These are phyloP conservation scores for Calonectria pteridis DNA, from an alignment of 2,329 filamentous ascomycete genomes.

Conservation along the genomic window DNA sequence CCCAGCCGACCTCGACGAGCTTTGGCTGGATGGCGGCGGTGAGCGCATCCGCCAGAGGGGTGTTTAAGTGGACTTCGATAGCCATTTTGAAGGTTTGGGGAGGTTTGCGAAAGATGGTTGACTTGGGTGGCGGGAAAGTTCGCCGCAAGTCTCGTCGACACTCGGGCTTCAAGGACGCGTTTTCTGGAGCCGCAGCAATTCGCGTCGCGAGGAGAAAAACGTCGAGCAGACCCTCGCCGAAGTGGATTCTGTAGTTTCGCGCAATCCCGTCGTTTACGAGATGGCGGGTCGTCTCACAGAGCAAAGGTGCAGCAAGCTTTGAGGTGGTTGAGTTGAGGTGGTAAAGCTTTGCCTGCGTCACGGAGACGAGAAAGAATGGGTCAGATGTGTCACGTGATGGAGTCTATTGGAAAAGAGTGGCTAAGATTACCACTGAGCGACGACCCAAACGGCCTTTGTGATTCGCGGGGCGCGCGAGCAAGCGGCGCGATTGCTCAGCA, in stretches of 20 bases:
- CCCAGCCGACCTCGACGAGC: slow-evolving; percentile 94
- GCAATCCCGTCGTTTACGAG: slow-evolving; percentile 23
- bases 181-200: slow-evolving; percentile 36
- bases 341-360: slow-evolving; percentile 44
- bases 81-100: slow-evolving; percentile 70
- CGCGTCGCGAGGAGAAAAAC: slow-evolving; percentile 40
- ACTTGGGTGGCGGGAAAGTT: slow-evolving; percentile 38
- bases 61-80: slow-evolving; percentile 80
- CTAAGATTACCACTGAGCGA: slow-evolving; percentile 7
- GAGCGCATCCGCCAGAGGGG: slow-evolving; percentile 87
- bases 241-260: slow-evolving; percentile 27
- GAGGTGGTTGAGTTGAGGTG: slow-evolving; percentile 40
- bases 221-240: slow-evolving; percentile 34
- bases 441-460: slow-evolving; percentile 14
- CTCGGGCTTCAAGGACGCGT: slow-evolving; percentile 41
- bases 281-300: slow-evolving; percentile 33
- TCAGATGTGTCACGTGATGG: slow-evolving; percentile 46
- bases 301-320: slow-evolving; percentile 37
- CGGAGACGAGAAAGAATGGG: slow-evolving; percentile 46
- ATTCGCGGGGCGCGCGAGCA: slow-evolving; percentile 1
- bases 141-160: slow-evolving; percentile 34
- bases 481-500: slow-evolving; percentile 24
- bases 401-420: slow-evolving; percentile 27
- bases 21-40: slow-evolving; percentile 89
- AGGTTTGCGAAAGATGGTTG: slow-evolving; percentile 21